A percentile compares a stretch with the other conserved stretches of the same genome.
phyloP scores from a whole-genome alignment of 179 eudicot species.

The Silene vulgaris region DNA sequence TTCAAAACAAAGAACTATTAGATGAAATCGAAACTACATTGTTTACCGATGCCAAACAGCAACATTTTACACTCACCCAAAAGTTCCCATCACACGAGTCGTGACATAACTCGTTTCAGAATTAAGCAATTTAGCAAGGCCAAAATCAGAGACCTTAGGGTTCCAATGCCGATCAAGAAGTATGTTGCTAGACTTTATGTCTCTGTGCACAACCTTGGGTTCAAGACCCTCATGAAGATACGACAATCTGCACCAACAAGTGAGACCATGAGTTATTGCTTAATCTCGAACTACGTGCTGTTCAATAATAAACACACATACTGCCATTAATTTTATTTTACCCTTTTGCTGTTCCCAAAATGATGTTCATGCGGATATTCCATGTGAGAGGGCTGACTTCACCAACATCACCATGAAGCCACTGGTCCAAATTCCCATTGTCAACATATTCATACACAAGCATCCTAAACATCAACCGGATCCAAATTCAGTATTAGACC shows the following conservation, averaged over 20 bases:
- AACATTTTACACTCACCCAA: slow-evolving; percentile 43
- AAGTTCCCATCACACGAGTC: slow-evolving; percentile 77
- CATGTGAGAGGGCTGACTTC: slow-evolving; percentile 61
- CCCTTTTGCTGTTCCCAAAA: slow-evolving; percentile 72
- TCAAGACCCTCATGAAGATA: slow-evolving; percentile 78
- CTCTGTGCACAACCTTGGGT: slow-evolving; percentile 70
- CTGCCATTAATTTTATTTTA: slow-evolving; percentile 21
- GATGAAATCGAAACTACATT: neutral
- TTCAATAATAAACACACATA: slow-evolving; percentile 8
- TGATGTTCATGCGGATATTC: slow-evolving; percentile 62
- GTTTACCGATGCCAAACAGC: neutral
- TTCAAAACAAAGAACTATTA: slow-evolving; percentile 24
- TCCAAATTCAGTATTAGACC: neutral
- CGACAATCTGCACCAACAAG: slow-evolving; percentile 44
- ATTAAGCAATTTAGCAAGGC: slow-evolving; percentile 62
- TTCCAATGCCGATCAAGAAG: slow-evolving; percentile 60
- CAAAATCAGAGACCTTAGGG: slow-evolving; percentile 63
- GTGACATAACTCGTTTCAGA: slow-evolving; percentile 63
- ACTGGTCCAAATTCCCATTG: slow-evolving; percentile 65
- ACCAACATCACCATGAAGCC: slow-evolving; percentile 71
- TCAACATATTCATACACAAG: slow-evolving; percentile 63
- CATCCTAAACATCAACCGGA: slow-evolving; percentile 38
- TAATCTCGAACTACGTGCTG: neutral
- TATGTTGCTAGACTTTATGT: slow-evolving; percentile 66
- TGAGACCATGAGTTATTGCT: slow-evolving; percentile 3